Percentiles rank a stretch among this genome's conserved stretches.
Evolutionary conservation across 2,329 filamentous ascomycete genomes (phyloP).

Genomic region (Neofusicoccum sp.): DNA sequence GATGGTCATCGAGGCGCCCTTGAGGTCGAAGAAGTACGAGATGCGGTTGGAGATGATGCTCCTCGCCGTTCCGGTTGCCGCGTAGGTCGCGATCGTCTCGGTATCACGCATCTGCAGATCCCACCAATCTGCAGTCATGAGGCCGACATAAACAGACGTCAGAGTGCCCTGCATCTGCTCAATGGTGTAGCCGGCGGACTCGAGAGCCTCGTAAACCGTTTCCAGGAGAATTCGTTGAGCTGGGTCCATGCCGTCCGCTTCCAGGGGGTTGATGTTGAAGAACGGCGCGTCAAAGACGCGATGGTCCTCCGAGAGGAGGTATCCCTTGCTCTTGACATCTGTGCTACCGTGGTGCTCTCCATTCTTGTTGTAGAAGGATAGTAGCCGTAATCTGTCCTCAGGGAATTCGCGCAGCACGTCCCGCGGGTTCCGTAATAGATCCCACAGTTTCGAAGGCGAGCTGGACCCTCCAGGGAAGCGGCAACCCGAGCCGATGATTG

Average conservation of each 20-base stretch:
- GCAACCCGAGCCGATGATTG: constrained; percentile 39
- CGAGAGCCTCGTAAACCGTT: constrained; percentile 23
- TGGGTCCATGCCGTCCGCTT: constrained; percentile 29
- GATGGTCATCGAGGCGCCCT: constrained; percentile 27
- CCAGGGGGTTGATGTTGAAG: constrained; percentile 30
- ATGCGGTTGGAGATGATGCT: constrained; percentile 30
- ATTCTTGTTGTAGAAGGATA: constrained; percentile 22
- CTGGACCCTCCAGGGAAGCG: constrained; percentile 34
- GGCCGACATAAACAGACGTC: constrained; percentile 21
- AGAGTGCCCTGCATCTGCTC: constrained; percentile 15
- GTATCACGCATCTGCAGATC: constrained; percentile 22
- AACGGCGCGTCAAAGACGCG: constrained; percentile 31
- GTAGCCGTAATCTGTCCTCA: constrained; percentile 22
- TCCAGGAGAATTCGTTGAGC: constrained; percentile 25
- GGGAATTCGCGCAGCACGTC: constrained; percentile 32
- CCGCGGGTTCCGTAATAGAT: constrained; percentile 28
- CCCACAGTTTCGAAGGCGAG: constrained; percentile 36
- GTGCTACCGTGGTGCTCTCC: background rate
- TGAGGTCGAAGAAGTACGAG: constrained; percentile 30
- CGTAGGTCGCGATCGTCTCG: constrained; percentile 21
- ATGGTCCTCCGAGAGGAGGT: constrained; percentile 26
- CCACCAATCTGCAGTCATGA: constrained; percentile 20
- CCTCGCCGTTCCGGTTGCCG: constrained; percentile 21
- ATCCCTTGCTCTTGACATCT: background rate
- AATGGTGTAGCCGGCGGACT: constrained; percentile 18